phyloP scores from a whole-genome alignment of 257 asterid genomes.

The Rubia yunnanensis region DNA sequence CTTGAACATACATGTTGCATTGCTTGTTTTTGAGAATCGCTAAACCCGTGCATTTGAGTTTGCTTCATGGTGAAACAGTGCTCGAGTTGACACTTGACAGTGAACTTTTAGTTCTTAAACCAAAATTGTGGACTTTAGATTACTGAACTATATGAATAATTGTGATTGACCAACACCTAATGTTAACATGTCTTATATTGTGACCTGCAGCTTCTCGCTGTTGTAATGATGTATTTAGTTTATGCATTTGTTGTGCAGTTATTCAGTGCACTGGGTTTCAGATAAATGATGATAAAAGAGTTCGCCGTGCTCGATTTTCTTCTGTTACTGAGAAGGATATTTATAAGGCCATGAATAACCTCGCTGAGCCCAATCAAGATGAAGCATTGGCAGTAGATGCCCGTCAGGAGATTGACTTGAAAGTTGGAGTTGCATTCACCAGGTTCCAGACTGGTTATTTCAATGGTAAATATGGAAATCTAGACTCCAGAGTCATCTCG shows the following conservation, averaged over 20 bases:
- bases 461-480: constrained; percentile 95
- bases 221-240: constrained; percentile 4
- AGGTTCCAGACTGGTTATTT: constrained; percentile 85
- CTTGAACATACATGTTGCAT: not conserved
- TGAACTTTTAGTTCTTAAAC: not conserved
- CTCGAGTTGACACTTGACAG: not conserved
- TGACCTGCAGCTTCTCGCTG: not conserved
- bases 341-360: constrained; percentile 61
- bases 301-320: constrained; percentile 83
- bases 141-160: not conserved
- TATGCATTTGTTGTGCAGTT: constrained; percentile 34
- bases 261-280: constrained; percentile 73
- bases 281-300: constrained; percentile 46
- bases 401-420: constrained; percentile 93
- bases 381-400: constrained; percentile 94
- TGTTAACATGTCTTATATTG: not conserved
- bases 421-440: constrained; percentile 96
- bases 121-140: not conserved
- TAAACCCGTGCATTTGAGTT: not conserved
- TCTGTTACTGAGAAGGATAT: constrained; percentile 89
- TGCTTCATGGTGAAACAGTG: not conserved
- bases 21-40: constrained; percentile 1
- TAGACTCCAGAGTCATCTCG: constrained; percentile 94
- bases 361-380: constrained; percentile 68
- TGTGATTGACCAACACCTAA: not conserved